These are phyloP conservation scores for Guyanaporus albipodus DNA, from an alignment of 768 basidiomycete genomes.

Conservation along the genomic window DNA sequence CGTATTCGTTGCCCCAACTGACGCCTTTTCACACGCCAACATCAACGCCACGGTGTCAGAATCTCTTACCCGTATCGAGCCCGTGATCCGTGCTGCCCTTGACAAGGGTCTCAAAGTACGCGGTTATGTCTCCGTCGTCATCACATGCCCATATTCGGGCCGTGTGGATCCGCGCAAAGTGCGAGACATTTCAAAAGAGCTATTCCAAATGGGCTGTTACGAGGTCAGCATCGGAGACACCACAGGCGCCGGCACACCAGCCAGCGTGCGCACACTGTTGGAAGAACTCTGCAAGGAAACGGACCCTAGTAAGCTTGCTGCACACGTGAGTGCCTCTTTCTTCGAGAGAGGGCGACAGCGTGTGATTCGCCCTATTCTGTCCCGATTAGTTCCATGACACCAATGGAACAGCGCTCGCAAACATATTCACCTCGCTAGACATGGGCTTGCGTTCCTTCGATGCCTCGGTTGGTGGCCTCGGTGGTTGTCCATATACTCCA, in stretches of 20 bases:
- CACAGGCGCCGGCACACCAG: slow-evolving; percentile 79
- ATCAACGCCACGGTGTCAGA: slow-evolving; percentile 72
- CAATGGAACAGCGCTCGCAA: slow-evolving; percentile 77
- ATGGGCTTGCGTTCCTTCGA: slow-evolving; percentile 81
- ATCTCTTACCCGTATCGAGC: slow-evolving; percentile 59
- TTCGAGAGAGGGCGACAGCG: too few relatives aligned
- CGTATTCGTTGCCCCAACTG: slow-evolving; percentile 86
- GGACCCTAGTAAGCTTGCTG: slow-evolving; percentile 68
- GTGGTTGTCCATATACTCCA: slow-evolving; percentile 94
- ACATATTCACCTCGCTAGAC: slow-evolving; percentile 66
- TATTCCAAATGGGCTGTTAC: slow-evolving; percentile 91
- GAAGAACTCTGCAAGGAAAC: slow-evolving; percentile 62
- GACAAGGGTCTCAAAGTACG: slow-evolving; percentile 64
- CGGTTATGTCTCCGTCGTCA: slow-evolving; percentile 83
- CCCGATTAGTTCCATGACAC: slow-evolving; percentile 79
- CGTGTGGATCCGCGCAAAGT: slow-evolving; percentile 60
- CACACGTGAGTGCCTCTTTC: slow-evolving; percentile 36
- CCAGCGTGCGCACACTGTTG: slow-evolving; percentile 62
- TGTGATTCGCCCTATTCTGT: not conserved
- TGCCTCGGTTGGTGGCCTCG: slow-evolving; percentile 82
- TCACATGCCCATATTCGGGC: slow-evolving; percentile 87
- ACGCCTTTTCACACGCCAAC: slow-evolving; percentile 82
- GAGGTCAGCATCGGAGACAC: slow-evolving; percentile 93
- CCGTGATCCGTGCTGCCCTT: slow-evolving; percentile 60
- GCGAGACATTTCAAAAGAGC: slow-evolving; percentile 61